phyloP scores from a whole-genome alignment of 2,329 filamentous ascomycete genomes.

The Chaetoscypha palmicola region DNA sequence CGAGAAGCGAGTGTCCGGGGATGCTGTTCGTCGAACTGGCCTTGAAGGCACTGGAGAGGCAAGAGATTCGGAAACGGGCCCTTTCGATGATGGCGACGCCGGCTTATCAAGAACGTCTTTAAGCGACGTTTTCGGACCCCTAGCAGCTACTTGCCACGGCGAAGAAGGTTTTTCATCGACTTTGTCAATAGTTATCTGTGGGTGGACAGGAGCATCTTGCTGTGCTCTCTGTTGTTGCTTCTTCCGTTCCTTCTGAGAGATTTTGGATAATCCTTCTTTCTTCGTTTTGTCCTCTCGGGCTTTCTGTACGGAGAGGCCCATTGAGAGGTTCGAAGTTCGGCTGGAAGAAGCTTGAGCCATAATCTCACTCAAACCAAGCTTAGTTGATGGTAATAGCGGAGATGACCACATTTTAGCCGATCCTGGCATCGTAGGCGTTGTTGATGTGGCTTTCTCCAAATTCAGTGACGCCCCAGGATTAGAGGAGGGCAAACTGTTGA shows the following conservation, averaged over 20 bases:
- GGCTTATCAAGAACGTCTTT: constrained; percentile 42
- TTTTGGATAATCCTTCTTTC: constrained; percentile 45
- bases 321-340: constrained; percentile 44
- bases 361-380: constrained; percentile 65
- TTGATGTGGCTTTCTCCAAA: not conserved
- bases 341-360: constrained; percentile 59
- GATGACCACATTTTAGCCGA: constrained; percentile 28
- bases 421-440: not conserved
- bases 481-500: constrained; percentile 7
- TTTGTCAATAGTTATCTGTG: constrained; percentile 41
- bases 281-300: constrained; percentile 27
- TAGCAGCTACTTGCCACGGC: constrained; percentile 60
- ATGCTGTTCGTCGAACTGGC: constrained; percentile 43
- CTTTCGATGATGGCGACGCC: constrained; percentile 25
- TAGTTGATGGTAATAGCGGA: constrained; percentile 25
- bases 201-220: constrained; percentile 32
- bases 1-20: constrained; percentile 56
- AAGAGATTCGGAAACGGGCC: constrained; percentile 24
- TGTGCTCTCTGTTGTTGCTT: constrained; percentile 59
- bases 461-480: not conserved
- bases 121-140: constrained; percentile 42
- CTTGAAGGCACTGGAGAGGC: constrained; percentile 24
- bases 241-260: constrained; percentile 92
- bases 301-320: constrained; percentile 46
- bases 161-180: constrained; percentile 35